Evolutionary conservation across 192 early-diverging fungal species (phyloP), one percentile per base, ranked within the genome.

Genomic region (Coemansia sp.): DNA sequence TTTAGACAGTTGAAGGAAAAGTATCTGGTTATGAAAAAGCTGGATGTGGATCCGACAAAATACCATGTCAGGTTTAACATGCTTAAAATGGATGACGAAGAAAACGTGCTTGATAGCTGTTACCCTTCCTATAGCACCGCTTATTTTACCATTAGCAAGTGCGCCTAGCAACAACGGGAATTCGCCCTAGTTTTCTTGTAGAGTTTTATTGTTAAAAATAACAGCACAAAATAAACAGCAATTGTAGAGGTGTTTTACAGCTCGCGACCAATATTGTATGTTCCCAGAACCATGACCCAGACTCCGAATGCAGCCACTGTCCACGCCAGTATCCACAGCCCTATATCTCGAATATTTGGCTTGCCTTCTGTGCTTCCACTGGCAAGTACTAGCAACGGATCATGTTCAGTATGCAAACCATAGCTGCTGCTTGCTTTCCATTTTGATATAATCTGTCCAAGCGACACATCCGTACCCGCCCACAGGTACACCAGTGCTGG

Each of bases 241-340:
- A 43, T 43, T 43, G 15, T 5, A 43, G 41, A 15, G 4, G 14
- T 9, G 11, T 15, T n/a, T 43, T n/a, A 43, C 41, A 43, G 15
- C 11, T 43, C 41, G 41, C 41, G 14, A 15, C 71, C 55, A 53
- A 73, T 64, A 32, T 54, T 67, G 43, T 65, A 69, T 15, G 72
- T 75, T 1, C 72, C 72, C 24, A 75, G 39, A 6, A 75, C 66
- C 72, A 75, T 75, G 59, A 75, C 62, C 72, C 66, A 75, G n/a
- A 75, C 15, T 8, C 72, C 72, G 56, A 75, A 75, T 4, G 29
- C 60, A 48, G 56, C 67, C 2, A 66, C 73, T 5, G 38, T 37
- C 73, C 73, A 75, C 0, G 73, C 73, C 12, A 62, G 48, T 22
- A 47, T 47, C 73, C 73, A 75, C 1, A 69, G 62, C 5, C 39